Evolutionary conservation across 305 asterid genomes (phyloP).

Genomic region (Fraxinus latifolia): DNA sequence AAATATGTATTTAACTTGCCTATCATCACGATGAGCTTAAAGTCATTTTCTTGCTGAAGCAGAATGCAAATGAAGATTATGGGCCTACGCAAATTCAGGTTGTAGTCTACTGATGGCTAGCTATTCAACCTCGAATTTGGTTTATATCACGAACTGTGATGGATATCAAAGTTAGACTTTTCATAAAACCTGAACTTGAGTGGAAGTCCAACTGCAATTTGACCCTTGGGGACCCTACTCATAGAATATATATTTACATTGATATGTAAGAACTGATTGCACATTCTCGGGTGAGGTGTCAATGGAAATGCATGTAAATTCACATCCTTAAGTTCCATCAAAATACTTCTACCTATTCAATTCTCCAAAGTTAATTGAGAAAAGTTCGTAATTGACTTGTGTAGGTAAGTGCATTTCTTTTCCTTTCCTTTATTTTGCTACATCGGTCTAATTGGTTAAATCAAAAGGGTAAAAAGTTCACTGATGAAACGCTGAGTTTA

Average conservation of each 20-base stretch:
- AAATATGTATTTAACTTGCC: not conserved
- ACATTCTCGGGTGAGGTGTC: not conserved
- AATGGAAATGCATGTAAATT: not conserved
- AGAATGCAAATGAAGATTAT: not conserved
- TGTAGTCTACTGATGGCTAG: not conserved
- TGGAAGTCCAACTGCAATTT: not conserved
- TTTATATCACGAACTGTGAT: not conserved
- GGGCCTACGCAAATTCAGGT: not conserved
- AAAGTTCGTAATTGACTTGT: not conserved
- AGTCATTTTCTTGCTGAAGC: not conserved
- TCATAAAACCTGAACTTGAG: not conserved
- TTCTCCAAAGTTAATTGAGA: not conserved
- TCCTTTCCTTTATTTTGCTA: not conserved
- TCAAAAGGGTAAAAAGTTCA: not conserved
- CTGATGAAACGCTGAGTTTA: not conserved
- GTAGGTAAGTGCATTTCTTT: not conserved
- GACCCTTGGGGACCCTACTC: not conserved
- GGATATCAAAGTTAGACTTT: not conserved
- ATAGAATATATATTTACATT: not conserved
- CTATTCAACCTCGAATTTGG: not conserved
- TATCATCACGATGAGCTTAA: not conserved
- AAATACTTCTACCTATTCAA: not conserved
- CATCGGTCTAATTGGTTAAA: not conserved
- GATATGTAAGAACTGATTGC: not conserved
- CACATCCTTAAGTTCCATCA: not conserved